Percentiles rank a stretch among this genome's conserved stretches.
Conservation (phyloP, 192 early-diverging fungal species). For the Obelidium mucronatum region DNA sequence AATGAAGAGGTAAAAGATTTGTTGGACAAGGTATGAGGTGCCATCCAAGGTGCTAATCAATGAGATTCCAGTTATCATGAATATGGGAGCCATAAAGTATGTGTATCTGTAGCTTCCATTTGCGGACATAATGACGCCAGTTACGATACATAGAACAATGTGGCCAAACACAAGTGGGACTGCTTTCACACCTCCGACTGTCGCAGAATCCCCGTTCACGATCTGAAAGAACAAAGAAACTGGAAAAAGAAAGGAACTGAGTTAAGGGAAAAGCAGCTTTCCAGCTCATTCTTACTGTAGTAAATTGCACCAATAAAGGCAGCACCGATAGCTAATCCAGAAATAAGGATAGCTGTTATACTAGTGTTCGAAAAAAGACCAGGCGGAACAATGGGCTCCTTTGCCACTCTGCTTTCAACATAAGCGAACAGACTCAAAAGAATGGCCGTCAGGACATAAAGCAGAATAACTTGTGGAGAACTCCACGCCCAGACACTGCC, state of each 20-base stretch:
- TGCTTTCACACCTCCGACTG: conserved; percentile 74
- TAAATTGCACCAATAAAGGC: conserved; percentile 58
- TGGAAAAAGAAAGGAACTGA: not conserved
- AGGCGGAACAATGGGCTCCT: conserved; percentile 71
- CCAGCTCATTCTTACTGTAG: conserved; percentile 65
- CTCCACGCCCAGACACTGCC: conserved; percentile 68
- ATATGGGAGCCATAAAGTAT: conserved; percentile 63
- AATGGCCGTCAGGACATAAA: conserved; percentile 71
- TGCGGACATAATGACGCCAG: conserved; percentile 64
- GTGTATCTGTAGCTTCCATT: conserved; percentile 43
- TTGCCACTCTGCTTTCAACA: conserved; percentile 65
- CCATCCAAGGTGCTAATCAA: conserved; percentile 70
- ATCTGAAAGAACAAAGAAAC: conserved; percentile 75
- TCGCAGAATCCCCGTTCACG: conserved; percentile 76
- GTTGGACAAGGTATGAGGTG: conserved; percentile 53
- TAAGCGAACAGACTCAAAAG: conserved; percentile 63
- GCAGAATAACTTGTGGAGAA: conserved; percentile 60
- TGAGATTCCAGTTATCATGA: conserved; percentile 68
- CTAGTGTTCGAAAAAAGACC: conserved; percentile 55
- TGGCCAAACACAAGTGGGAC: conserved; percentile 79
- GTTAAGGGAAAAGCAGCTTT: conserved; percentile 59
- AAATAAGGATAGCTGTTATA: conserved; percentile 23
- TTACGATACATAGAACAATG: conserved; percentile 68
- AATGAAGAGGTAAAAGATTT: conserved; percentile 72
- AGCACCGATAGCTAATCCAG: conserved; percentile 37